phyloP scores from a whole-genome alignment of 306 rosid genomes.

The Coriaria nepalensis region DNA sequence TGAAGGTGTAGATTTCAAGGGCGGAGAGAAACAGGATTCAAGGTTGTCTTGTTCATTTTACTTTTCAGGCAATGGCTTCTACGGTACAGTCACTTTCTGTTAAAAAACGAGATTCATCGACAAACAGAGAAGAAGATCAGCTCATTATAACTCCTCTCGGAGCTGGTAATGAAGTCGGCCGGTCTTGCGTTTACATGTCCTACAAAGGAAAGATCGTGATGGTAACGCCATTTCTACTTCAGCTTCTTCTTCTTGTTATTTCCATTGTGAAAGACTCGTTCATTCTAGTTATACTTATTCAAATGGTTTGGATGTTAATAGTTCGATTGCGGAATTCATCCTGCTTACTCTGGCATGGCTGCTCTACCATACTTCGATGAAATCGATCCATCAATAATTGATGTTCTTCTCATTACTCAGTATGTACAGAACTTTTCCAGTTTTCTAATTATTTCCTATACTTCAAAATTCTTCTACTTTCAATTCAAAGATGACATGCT shows the following conservation, averaged over 20 bases:
- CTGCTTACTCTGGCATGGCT: conserved; percentile 85
- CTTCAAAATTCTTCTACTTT: not conserved
- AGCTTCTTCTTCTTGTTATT: not conserved
- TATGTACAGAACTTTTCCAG: conserved; percentile 14
- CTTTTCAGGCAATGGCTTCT: conserved; percentile 25
- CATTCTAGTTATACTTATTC: not conserved
- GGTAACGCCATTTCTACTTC: conserved; percentile 13
- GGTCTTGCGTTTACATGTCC: conserved; percentile 78
- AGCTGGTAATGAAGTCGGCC: conserved; percentile 91
- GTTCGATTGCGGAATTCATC: conserved; percentile 98
- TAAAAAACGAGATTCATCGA: conserved; percentile 41
- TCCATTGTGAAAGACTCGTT: not conserved
- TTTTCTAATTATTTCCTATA: not conserved
- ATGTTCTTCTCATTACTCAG: conserved; percentile 88
- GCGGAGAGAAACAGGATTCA: too few species aligned
- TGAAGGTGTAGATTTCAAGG: too few species aligned
- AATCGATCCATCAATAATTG: conserved; percentile 81
- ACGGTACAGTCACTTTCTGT: conserved; percentile 28
- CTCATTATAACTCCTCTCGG: conserved; percentile 69
- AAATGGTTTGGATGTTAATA: conserved; percentile 7
- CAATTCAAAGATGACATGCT: not conserved
- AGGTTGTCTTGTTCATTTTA: too few species aligned
- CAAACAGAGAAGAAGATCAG: conserved; percentile 53
- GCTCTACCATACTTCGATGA: conserved; percentile 93
- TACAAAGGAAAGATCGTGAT: conserved; percentile 58